phyloP scores from a whole-genome alignment of 805 yeast genomes.

The Candida odintsovae region DNA sequence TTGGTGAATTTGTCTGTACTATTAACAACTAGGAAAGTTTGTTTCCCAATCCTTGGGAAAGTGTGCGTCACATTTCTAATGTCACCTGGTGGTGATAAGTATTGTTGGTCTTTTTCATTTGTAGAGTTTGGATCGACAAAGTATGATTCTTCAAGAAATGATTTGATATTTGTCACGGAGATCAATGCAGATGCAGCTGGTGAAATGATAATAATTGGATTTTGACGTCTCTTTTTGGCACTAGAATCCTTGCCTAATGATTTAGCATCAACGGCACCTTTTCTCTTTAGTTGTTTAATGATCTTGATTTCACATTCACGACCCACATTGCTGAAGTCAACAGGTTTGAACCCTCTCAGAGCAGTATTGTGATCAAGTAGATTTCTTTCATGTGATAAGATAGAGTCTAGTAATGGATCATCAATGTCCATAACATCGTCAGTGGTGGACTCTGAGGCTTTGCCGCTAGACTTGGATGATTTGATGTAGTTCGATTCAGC shows the following conservation, averaged over 20 bases:
- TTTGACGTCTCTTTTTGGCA: conserved; percentile 29
- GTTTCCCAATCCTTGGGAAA: conserved; percentile 52
- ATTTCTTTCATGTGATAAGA: conserved; percentile 37
- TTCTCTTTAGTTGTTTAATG: conserved; percentile 29
- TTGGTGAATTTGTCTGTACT: conserved; percentile 82
- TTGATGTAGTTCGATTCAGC: conserved; percentile 51
- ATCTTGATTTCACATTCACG: conserved; percentile 60
- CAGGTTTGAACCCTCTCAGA: conserved; percentile 59
- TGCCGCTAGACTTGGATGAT: conserved; percentile 9
- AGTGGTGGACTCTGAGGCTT: not conserved
- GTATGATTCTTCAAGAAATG: conserved; percentile 66
- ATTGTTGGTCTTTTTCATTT: conserved; percentile 27
- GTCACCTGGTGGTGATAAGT: conserved; percentile 24
- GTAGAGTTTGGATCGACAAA: conserved; percentile 48
- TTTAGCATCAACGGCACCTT: conserved; percentile 9
- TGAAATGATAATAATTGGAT: conserved; percentile 70
- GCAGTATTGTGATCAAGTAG: conserved; percentile 55
- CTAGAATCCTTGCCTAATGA: conserved; percentile 9
- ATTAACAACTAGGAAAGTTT: conserved; percentile 76
- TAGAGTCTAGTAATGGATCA: conserved; percentile 29
- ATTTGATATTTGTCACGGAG: conserved; percentile 58
- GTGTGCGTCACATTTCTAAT: conserved; percentile 49
- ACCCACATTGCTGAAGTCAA: conserved; percentile 62
- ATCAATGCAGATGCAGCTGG: conserved; percentile 75
- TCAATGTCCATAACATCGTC: conserved; percentile 13